Evolutionary conservation across 805 yeast genomes (phyloP), one percentile per base, ranked within the genome.

Genomic region (Metschnikowia dekortorum): DNA sequence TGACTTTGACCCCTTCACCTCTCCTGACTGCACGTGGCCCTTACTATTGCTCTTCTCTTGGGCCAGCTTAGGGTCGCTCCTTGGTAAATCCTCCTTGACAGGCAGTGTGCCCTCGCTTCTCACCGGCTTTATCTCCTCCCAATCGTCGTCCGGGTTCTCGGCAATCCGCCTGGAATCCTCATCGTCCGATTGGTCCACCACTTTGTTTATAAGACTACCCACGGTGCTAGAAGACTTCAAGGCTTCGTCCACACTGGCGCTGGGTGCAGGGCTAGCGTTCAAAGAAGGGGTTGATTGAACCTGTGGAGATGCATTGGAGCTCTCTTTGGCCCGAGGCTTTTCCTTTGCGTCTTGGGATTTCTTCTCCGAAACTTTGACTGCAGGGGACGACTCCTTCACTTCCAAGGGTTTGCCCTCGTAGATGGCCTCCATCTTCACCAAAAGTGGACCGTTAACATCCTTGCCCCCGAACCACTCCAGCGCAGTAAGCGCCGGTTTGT

Each of bases 381-480:
- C 69, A 16, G 76, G 73, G 10, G 61, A 65, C 2, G 80, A 67
- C 45, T 71, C 72, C 40, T 65, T 69, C 37, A 78, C 68, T 18
- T 73, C 64, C 33, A 89, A 82, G 34, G 75, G 79, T 4, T 80
- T 65, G 22, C 96, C 96, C n/a, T 90, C 92, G 65, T 80, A 92
- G 14, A 91, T 58, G 9, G 87, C 81, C 64, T 79, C 85, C 85
- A 95, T 80, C 34, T 84, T 79, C 57, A 89, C 71, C 56, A 92
- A 71, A 47, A 88, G 70, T 14, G 99, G 99, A 8, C 95, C 94
- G 52, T 82, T 82, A n/a, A 84, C 84, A 29, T 77, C 76, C 64
- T 89, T 84, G 34, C 98, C 98, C 18, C 68, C 68, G 50, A 83
- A 77, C 85, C 89, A 94, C 57, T 90, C 96, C 1, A 73, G 80